These are phyloP conservation scores for Talaromyces albobiverticillius DNA, from an alignment of 2,329 filamentous ascomycete genomes.

Conservation along the genomic window DNA sequence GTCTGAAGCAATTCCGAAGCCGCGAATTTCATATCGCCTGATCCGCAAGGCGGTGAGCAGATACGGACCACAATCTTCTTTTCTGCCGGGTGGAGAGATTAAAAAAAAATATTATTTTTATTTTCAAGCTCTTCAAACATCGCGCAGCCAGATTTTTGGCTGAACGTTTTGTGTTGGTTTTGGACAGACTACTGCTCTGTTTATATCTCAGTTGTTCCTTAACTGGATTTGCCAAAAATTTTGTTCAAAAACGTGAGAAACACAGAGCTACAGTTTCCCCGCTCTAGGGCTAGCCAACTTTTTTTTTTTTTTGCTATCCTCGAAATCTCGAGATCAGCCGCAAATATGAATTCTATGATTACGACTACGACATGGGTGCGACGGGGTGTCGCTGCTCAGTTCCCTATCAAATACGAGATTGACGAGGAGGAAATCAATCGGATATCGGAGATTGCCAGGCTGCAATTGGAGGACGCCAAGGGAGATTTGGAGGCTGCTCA, in stretches of 20 bases:
- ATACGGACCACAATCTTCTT: constrained; percentile 1
- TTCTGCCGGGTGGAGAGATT: constrained; percentile 16
- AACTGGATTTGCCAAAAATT: too few relatives aligned
- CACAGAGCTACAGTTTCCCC: constrained; percentile 5
- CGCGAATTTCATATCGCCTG: constrained; percentile 4
- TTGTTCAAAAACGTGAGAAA: too few relatives aligned
- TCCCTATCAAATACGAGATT: constrained; percentile 71
- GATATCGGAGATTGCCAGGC: constrained; percentile 70
- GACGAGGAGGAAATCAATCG: constrained; percentile 73
- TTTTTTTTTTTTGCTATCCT: constrained; percentile 4
- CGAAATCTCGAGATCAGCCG: not conserved
- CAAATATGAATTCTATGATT: constrained; percentile 60
- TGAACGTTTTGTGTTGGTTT: not conserved
- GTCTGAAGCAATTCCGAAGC: not conserved
- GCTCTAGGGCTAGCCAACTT: constrained; percentile 6
- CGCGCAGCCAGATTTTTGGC: not conserved
- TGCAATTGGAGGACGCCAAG: constrained; percentile 87
- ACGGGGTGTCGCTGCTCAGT: constrained; percentile 71
- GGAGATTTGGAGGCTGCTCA: constrained; percentile 76
- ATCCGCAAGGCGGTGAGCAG: constrained; percentile 13
- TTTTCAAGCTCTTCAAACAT: not conserved
- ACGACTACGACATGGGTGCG: constrained; percentile 74
- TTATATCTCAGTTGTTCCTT: too few relatives aligned
- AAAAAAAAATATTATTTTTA: constrained; percentile 13
- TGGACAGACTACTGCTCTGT: not conserved